Base-by-base conservation (phyloP, 352 stramenopile species). In the Phytophthora colocasiae region DNA sequence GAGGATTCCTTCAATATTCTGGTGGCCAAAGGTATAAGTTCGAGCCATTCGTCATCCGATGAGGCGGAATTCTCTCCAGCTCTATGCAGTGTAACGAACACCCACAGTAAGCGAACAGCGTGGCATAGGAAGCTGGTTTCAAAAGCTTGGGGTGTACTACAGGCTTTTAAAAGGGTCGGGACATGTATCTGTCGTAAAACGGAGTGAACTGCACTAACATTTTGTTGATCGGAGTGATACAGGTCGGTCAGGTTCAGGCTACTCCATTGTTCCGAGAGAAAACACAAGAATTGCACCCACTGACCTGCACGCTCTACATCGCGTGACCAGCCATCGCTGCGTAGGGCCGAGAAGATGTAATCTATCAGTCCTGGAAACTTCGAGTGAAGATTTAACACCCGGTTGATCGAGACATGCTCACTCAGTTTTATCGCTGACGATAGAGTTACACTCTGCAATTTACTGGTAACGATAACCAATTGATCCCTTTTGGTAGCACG, bases 201-300 rank as follows among this genome's bases (percentile, higher is more conserved):
- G 45, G 26, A 5, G 9, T 48, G 40, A 15, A 64, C 24, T 14
- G 10, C 15, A 32, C 24, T 22, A 17, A 38, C 36, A 32, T 9
- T 27, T 12, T 61, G 19, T 27, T 49, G 29, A 6, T 40, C 38
- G 24, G 39, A 41, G 7, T 41, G 26, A 6, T 22, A 24, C 11
- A 46, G 15, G 1, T 65, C 19, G 9, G 11, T 34, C 22, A 24
- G 31, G 31, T 14, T 14, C 31, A 2, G 39, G 24, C 46, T 7
- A 24, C 48, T 46, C 57, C 56, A 71, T 46, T 63, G 48, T 15
- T 71, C 63, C 8, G 40, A 55, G 41, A 61, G 12, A 9, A 53
- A 65, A 15, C 63, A 71, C n/a, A 71, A 6, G 8, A 71, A 56
- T 51, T 62, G 43, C 39, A 66, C 14, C 34, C 56, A 51, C 36